These are phyloP conservation scores for Ramichloridium luteum DNA, from an alignment of 2,329 filamentous ascomycete genomes.

Conservation along the genomic window DNA sequence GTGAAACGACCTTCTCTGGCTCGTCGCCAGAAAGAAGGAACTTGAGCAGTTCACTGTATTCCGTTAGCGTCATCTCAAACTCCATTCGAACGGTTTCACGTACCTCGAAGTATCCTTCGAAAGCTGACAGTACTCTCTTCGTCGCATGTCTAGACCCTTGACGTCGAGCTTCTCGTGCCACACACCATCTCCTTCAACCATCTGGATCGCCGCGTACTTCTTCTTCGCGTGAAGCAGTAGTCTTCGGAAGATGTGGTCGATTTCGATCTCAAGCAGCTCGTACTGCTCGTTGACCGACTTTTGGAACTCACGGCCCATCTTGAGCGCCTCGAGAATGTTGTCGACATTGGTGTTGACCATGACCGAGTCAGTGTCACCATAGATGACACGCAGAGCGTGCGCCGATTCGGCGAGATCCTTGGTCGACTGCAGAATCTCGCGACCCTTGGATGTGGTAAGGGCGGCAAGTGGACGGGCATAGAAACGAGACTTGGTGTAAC, in stretches of 20 bases:
- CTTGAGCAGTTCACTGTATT: slow-evolving; percentile 59
- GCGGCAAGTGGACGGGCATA: slow-evolving; percentile 91
- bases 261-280: slow-evolving; percentile 86
- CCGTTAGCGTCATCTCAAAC: slow-evolving; percentile 9
- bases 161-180: slow-evolving; percentile 92
- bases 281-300: slow-evolving; percentile 89
- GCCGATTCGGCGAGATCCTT: slow-evolving; percentile 90
- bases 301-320: slow-evolving; percentile 91
- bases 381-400: slow-evolving; percentile 77
- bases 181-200: slow-evolving; percentile 70
- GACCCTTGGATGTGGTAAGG: slow-evolving; percentile 91
- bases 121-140: slow-evolving; percentile 88
- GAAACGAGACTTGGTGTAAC: slow-evolving; percentile 93
- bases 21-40: slow-evolving; percentile 92
- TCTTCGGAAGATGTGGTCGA: slow-evolving; percentile 91
- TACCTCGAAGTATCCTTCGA: slow-evolving; percentile 83
- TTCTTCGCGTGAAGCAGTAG: slow-evolving; percentile 95
- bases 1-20: slow-evolving; percentile 71
- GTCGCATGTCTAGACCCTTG: slow-evolving; percentile 95
- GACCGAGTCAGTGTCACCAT: slow-evolving; percentile 97
- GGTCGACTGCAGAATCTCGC: slow-evolving; percentile 91
- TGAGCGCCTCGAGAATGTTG: slow-evolving; percentile 78
- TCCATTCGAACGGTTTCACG: slow-evolving; percentile 11
- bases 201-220: slow-evolving; percentile 95
- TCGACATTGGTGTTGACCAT: slow-evolving; percentile 99